phyloP scores from a whole-genome alignment of 768 basidiomycete genomes.

The Collybiopsis confluens region DNA sequence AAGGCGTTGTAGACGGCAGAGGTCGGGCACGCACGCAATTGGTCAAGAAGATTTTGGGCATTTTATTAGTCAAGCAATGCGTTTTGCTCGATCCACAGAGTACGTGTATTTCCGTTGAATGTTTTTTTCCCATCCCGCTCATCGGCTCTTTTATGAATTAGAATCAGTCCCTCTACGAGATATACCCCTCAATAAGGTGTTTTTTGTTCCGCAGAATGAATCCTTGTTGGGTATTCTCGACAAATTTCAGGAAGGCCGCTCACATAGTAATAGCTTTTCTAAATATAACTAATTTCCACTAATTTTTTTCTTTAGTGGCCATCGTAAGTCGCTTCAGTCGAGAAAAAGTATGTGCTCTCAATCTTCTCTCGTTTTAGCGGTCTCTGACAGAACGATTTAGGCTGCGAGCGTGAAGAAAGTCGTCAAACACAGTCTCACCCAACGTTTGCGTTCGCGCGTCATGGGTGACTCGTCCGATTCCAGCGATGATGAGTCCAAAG shows the following conservation, averaged over 20 bases:
- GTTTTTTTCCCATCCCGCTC: background rate
- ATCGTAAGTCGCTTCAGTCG: slow-evolving; percentile 77
- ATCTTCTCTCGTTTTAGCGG: background rate
- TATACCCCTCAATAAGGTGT: slow-evolving; percentile 83
- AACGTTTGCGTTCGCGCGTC: slow-evolving; percentile 70
- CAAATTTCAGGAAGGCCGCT: slow-evolving; percentile 85
- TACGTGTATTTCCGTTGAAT: slow-evolving; percentile 16
- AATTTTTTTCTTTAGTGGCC: slow-evolving; percentile 42
- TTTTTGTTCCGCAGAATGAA: slow-evolving; percentile 83
- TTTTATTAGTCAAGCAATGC: slow-evolving; percentile 86
- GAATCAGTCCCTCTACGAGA: slow-evolving; percentile 81
- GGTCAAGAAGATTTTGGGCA: slow-evolving; percentile 81
- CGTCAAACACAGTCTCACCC: slow-evolving; percentile 75
- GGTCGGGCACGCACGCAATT: slow-evolving; percentile 34
- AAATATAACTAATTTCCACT: background rate
- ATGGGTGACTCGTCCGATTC: slow-evolving; percentile 67
- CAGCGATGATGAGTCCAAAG: slow-evolving; percentile 32
- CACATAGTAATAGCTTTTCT: slow-evolving; percentile 45
- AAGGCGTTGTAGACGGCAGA: slow-evolving; percentile 14
- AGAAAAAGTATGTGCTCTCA: slow-evolving; percentile 39
- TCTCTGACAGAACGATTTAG: slow-evolving; percentile 15
- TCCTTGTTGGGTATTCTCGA: slow-evolving; percentile 81
- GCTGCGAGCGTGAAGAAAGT: slow-evolving; percentile 81
- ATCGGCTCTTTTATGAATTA: slow-evolving; percentile 19
- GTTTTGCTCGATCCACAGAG: slow-evolving; percentile 85